Evolutionary conservation across 768 basidiomycete species (phyloP).

Genomic region (Grammothele lineata): DNA sequence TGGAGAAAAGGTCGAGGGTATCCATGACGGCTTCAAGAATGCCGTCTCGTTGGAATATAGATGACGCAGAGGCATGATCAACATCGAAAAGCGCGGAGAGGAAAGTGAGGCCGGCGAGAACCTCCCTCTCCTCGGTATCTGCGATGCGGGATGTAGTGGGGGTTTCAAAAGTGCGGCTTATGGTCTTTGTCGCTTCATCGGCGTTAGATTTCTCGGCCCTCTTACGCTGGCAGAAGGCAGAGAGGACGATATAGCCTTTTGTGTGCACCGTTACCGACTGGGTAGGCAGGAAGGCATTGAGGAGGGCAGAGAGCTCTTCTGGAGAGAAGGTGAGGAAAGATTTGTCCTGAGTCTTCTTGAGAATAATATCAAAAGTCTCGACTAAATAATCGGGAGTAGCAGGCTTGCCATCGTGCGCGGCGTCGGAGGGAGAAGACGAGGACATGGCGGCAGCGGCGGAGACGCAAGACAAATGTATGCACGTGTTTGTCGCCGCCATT

Average conservation of each 20-base stretch:
- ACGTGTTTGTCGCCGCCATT: constrained; percentile 7
- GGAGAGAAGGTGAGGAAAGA: constrained; percentile 39
- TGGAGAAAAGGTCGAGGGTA: constrained; percentile 59
- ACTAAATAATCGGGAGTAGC: no score
- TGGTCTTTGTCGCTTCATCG: constrained; percentile 40
- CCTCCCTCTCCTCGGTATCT: constrained; percentile 49
- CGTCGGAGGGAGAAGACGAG: constrained; percentile 5
- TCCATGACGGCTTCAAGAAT: constrained; percentile 64
- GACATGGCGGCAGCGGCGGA: constrained; percentile 5
- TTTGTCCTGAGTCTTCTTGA: constrained; percentile 27
- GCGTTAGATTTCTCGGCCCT: constrained; percentile 31
- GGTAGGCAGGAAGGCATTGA: constrained; percentile 50
- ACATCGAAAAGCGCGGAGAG: constrained; percentile 81
- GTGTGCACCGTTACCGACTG: constrained; percentile 43
- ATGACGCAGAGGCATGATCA: constrained; percentile 63
- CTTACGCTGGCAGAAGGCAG: constrained; percentile 61
- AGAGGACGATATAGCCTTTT: constrained; percentile 67
- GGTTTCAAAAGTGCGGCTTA: constrained; percentile 50
- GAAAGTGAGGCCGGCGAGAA: constrained; percentile 58
- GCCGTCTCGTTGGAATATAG: constrained; percentile 62
- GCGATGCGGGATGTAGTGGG: constrained; percentile 45
- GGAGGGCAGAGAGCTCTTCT: constrained; percentile 51
- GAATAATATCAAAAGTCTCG: constrained; percentile 31
- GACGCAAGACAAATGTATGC: background rate
- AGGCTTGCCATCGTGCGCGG: constrained; percentile 1